These are phyloP conservation scores for Ascobolus immersus DNA, from an alignment of 495 filamentous ascomycete species.

Conservation along the genomic window DNA sequence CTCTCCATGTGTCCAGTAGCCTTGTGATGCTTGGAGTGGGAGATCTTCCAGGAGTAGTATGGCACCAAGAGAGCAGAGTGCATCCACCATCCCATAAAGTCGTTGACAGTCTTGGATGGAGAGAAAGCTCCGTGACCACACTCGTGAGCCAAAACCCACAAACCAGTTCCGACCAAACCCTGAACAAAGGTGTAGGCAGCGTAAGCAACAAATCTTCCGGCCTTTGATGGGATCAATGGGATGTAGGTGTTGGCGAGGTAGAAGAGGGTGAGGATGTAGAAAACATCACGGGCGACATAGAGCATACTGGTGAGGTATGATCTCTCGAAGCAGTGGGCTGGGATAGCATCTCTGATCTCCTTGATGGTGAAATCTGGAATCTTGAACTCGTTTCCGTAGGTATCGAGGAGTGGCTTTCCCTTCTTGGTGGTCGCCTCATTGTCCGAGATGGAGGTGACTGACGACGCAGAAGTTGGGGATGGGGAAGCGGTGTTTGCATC, in stretches of 20 bases:
- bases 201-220: slow-evolving; percentile 35
- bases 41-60: slow-evolving; percentile 85
- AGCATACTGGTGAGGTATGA: slow-evolving; percentile 32
- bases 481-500: too few species aligned
- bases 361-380: slow-evolving; percentile 57
- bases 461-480: slow-evolving; percentile 77
- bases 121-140: slow-evolving; percentile 78
- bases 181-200: slow-evolving; percentile 43
- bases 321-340: slow-evolving; percentile 55
- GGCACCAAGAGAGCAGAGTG: slow-evolving; percentile 64
- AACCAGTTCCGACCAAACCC: slow-evolving; percentile 50
- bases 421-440: slow-evolving; percentile 5
- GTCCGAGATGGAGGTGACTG: slow-evolving; percentile 42
- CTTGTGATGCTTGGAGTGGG: slow-evolving; percentile 86
- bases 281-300: slow-evolving; percentile 48
- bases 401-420: slow-evolving; percentile 26
- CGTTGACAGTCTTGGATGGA: slow-evolving; percentile 51
- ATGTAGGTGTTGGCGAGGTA: slow-evolving; percentile 39
- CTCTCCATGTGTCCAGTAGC: slow-evolving; percentile 84
- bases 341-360: slow-evolving; percentile 58
- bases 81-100: slow-evolving; percentile 61
- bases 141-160: slow-evolving; percentile 73
- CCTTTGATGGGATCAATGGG: slow-evolving; percentile 27
- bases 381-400: slow-evolving; percentile 49
- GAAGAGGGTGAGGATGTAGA: slow-evolving; percentile 35